Evolutionary conservation across 2,329 filamentous ascomycete genomes (phyloP).

Genomic region (Alternaria sp.): DNA sequence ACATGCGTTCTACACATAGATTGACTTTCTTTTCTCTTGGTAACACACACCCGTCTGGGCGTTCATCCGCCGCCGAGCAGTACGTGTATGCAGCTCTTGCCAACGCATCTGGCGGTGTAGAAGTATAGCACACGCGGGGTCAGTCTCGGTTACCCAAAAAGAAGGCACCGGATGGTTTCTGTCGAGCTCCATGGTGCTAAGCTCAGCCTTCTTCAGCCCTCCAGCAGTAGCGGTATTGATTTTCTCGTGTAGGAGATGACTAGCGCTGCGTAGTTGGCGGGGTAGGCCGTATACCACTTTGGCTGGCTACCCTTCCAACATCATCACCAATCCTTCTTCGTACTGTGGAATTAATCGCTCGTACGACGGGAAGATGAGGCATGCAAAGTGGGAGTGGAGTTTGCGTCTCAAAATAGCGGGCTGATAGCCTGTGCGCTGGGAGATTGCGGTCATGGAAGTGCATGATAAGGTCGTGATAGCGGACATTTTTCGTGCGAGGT

Average conservation of each 20-base stretch:
- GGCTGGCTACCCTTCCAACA: neutral
- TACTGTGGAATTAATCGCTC: conserved; percentile 1
- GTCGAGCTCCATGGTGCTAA: neutral
- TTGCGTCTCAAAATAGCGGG: conserved; percentile 1
- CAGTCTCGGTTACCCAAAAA: neutral
- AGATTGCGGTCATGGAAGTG: neutral
- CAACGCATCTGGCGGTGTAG: neutral
- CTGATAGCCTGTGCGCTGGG: conserved; percentile 1
- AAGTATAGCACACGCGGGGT: neutral
- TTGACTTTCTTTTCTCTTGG: neutral
- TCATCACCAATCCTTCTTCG: neutral
- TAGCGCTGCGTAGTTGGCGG: conserved; percentile 4
- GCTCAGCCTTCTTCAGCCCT: conserved; percentile 2
- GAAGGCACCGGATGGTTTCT: neutral
- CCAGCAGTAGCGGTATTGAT: conserved; percentile 1
- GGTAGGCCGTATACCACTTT: conserved; percentile 3
- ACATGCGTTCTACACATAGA: conserved; percentile 4
- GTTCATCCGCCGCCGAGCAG: neutral
- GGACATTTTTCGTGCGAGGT: neutral
- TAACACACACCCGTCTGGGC: conserved; percentile 3
- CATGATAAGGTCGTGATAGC: neutral
- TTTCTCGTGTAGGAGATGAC: neutral
- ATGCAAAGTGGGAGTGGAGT: neutral
- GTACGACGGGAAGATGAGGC: neutral
- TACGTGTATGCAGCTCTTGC: neutral